Conservation (phyloP, 192 early-diverging fungal genomes). For the Linnemannia zychae region DNA sequence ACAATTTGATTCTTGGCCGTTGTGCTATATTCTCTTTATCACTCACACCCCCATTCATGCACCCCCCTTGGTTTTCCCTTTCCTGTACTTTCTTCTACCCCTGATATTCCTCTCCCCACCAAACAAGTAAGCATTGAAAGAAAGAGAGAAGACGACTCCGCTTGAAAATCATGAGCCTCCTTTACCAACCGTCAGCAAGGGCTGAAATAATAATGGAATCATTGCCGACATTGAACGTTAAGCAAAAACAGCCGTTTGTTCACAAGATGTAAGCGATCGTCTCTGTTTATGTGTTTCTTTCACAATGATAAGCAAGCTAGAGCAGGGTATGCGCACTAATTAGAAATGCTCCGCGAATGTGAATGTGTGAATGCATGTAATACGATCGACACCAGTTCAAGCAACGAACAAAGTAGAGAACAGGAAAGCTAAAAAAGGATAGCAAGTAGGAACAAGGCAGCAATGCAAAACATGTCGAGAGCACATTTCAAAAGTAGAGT, state of each 20-base stretch:
- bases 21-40: neutral
- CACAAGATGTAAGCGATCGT: neutral
- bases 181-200: neutral
- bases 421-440: conserved; percentile 2
- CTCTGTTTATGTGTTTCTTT: neutral
- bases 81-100: too few relatives aligned
- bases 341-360: conserved; percentile 8
- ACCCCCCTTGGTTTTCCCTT: neutral
- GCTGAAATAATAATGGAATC: too few relatives aligned
- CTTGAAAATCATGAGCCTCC: conserved; percentile 1
- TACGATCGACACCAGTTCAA: neutral
- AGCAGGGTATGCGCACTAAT: neutral
- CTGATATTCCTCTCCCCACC: neutral
- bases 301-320: neutral
- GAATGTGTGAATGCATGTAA: neutral
- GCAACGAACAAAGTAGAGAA: neutral
- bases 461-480: conserved; percentile 3
- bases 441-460: neutral
- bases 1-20: neutral
- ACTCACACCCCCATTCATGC: neutral
- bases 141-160: neutral
- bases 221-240: too few relatives aligned
- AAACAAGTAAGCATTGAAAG: neutral
- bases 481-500: neutral
- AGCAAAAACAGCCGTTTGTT: neutral